Evolutionary conservation across 2,329 filamentous ascomycete genomes (phyloP).

Genomic region (Fusarium sarcochroum): DNA sequence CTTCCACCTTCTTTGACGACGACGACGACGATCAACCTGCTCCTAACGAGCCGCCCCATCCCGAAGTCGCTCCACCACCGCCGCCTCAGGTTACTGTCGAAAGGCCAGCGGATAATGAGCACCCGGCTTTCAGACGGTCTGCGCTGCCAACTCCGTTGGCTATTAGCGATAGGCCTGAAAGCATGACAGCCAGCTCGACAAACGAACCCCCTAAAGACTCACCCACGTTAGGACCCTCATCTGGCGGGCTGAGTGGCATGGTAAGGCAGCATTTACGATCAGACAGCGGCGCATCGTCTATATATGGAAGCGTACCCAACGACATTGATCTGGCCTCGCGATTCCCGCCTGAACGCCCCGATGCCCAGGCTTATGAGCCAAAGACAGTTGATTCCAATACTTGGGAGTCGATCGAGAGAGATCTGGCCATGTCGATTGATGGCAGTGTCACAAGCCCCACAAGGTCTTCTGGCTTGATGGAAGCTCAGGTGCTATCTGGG

Average conservation of each 20-base stretch:
- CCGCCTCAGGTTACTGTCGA: conserved; percentile 58
- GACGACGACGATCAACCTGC: conserved; percentile 59
- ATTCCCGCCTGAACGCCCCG: conserved; percentile 55
- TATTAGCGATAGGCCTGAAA: conserved; percentile 38
- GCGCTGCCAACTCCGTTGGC: conserved; percentile 61
- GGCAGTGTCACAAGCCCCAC: conserved; percentile 42
- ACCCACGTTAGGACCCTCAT: conserved; percentile 79
- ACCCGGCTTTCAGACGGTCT: conserved; percentile 67
- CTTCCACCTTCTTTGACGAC: conserved; percentile 60
- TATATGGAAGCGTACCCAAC: conserved; percentile 70
- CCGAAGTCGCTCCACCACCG: conserved; percentile 48
- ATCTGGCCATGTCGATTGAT: conserved; percentile 47
- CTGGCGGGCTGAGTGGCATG: conserved; percentile 79
- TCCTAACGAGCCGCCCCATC: conserved; percentile 22
- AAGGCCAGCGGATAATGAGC: conserved; percentile 66
- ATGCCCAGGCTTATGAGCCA: conserved; percentile 38
- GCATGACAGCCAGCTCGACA: conserved; percentile 6
- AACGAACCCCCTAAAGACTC: conserved; percentile 69
- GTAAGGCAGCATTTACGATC: conserved; percentile 87
- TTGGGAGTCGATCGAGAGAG: conserved; percentile 59
- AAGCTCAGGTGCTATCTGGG: conserved; percentile 20
- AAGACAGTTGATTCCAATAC: conserved; percentile 57
- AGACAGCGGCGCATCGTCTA: conserved; percentile 84
- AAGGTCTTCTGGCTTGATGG: conserved; percentile 38
- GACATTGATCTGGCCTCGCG: conserved; percentile 49